Evolutionary conservation across 257 asterid species (phyloP).

Genomic region (Plantago elongata): DNA sequence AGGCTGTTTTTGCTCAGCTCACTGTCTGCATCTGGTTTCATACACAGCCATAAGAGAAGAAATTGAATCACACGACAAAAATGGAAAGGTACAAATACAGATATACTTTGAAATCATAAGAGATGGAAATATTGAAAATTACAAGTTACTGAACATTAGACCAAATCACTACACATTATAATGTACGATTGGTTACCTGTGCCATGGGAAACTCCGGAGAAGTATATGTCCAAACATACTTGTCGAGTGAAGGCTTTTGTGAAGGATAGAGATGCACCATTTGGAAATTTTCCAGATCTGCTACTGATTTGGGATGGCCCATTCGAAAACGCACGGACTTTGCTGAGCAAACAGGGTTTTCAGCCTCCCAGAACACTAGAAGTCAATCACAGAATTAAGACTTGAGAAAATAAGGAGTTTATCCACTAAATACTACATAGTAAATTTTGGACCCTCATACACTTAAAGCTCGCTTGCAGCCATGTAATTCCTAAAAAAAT

Average conservation of each 20-base stretch:
- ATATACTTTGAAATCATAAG: too few relatives aligned
- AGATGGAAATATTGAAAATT: too few relatives aligned
- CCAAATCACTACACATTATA: not conserved
- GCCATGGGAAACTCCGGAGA: slow-evolving; percentile 48
- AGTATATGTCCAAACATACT: slow-evolving; percentile 49
- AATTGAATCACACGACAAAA: too few relatives aligned
- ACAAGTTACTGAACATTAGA: too few relatives aligned
- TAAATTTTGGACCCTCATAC: too few relatives aligned
- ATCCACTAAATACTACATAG: not conserved
- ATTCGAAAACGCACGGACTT: slow-evolving; percentile 37
- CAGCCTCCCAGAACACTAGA: slow-evolving; percentile 36
- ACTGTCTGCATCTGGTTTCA: too few relatives aligned
- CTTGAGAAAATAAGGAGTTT: not conserved
- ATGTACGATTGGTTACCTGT: slow-evolving; percentile 33
- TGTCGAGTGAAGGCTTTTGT: not conserved
- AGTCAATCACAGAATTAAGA: not conserved
- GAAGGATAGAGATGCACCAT: not conserved
- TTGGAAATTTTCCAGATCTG: slow-evolving; percentile 5
- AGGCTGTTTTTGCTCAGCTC: too few relatives aligned
- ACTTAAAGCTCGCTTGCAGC: too few relatives aligned
- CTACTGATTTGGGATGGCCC: slow-evolving; percentile 35
- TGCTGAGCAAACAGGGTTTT: slow-evolving; percentile 41
- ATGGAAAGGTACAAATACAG: too few relatives aligned
- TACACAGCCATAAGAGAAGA: too few relatives aligned
- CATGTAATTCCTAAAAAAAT: too few relatives aligned